These are phyloP conservation scores for Psilocybe cyanescens DNA, from an alignment of 768 basidiomycete species.

Conservation along the genomic window DNA sequence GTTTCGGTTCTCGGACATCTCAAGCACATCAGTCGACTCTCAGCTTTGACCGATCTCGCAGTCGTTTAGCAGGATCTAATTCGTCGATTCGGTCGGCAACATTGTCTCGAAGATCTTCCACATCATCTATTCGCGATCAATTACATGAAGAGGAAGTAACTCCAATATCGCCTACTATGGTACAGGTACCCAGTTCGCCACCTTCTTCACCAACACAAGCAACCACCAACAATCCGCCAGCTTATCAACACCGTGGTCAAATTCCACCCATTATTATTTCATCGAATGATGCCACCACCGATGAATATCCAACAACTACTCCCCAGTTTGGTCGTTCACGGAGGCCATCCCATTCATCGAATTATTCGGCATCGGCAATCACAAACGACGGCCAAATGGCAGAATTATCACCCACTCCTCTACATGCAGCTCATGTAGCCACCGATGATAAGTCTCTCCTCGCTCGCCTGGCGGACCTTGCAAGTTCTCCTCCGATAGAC, in stretches of 20 bases:
- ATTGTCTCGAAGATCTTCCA: constrained; percentile 35
- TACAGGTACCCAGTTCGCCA: constrained; percentile 18
- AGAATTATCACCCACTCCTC: constrained; percentile 23
- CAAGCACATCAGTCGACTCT: constrained; percentile 31
- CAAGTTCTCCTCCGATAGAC: constrained; percentile 54
- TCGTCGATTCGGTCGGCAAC: constrained; percentile 22
- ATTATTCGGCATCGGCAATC: constrained; percentile 14
- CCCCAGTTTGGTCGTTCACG: constrained; percentile 20
- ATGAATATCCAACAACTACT: constrained; percentile 10
- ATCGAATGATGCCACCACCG: constrained; percentile 18
- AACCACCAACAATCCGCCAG: constrained; percentile 31
- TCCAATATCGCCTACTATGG: constrained; percentile 10
- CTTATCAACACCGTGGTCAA: constrained; percentile 43
- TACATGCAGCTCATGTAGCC: constrained; percentile 59
- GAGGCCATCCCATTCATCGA: constrained; percentile 26
- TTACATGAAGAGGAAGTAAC: constrained; percentile 8
- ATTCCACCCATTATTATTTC: constrained; percentile 19
- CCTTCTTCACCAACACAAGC: constrained; percentile 16
- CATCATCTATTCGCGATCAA: constrained; percentile 21
- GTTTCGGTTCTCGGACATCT: constrained; percentile 29
- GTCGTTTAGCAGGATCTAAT: constrained; percentile 13
- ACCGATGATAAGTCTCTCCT: constrained; percentile 68
- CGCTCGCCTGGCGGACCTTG: constrained; percentile 52
- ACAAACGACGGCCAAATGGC: constrained; percentile 10
- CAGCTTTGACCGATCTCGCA: constrained; percentile 24